Conservation (phyloP, 208 protist species). For the Leishmania major region DNA sequence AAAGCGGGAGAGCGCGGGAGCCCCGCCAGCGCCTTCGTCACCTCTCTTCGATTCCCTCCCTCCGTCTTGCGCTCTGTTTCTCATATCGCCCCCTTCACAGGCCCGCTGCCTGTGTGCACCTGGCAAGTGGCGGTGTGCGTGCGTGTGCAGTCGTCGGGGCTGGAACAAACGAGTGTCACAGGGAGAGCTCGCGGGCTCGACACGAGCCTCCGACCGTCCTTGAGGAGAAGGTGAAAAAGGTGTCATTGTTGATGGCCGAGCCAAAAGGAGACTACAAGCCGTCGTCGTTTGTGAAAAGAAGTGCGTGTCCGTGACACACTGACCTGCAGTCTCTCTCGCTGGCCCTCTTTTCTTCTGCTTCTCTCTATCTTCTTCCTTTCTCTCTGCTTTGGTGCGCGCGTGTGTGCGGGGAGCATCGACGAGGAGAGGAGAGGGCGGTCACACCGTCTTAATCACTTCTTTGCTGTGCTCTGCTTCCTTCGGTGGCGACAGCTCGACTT, state of each 20-base stretch:
- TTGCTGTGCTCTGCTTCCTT: background rate
- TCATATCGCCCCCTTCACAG: background rate
- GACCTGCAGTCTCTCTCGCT: background rate
- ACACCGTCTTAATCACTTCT: background rate
- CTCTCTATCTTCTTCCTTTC: background rate
- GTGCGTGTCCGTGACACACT: background rate
- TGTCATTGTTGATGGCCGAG: background rate
- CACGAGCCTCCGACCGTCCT: background rate
- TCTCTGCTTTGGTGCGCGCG: background rate
- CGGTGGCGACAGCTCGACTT: background rate
- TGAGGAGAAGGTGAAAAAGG: background rate
- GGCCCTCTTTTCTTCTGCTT: background rate
- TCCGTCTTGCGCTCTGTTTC: background rate
- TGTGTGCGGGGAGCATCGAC: background rate
- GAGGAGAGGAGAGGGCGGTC: background rate
- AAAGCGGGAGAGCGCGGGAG: background rate
- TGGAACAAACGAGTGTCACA: background rate
- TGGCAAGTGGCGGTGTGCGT: background rate
- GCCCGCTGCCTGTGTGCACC: background rate
- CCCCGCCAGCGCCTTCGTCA: background rate
- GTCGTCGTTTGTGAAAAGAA: background rate
- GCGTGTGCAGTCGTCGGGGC: background rate
- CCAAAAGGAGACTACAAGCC: background rate
- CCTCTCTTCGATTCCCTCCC: background rate
- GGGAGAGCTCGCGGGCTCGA: background rate